Conservation (phyloP, 2,329 filamentous ascomycete species). For the Pseudogymnoascus sp. region DNA sequence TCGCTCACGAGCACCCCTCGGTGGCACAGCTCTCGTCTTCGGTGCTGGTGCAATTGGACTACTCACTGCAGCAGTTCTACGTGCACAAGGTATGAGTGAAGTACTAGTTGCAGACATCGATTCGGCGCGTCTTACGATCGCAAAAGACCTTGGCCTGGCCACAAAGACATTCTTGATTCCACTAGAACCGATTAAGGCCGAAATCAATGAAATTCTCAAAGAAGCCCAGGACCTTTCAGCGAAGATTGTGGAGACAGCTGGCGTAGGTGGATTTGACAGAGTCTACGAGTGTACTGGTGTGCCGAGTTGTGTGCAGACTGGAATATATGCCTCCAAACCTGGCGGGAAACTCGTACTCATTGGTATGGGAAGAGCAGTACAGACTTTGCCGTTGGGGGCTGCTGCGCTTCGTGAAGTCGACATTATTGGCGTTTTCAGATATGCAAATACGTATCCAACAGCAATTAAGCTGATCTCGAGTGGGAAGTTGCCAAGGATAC, state of each 20-base stretch:
- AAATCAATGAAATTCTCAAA: background rate
- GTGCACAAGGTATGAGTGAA: background rate
- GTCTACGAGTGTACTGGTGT: conserved; percentile 55
- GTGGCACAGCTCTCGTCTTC: conserved; percentile 52
- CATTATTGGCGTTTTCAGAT: conserved; percentile 69
- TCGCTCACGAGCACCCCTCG: conserved; percentile 42
- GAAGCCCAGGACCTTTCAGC: background rate
- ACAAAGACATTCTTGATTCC: background rate
- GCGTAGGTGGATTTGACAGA: background rate
- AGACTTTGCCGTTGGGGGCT: conserved; percentile 63
- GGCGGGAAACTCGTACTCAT: conserved; percentile 69
- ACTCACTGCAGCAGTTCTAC: conserved; percentile 48
- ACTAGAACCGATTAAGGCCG: background rate
- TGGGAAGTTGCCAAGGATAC: conserved; percentile 50
- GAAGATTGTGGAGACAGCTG: background rate
- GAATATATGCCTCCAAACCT: conserved; percentile 61
- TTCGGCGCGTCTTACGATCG: background rate
- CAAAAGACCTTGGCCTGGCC: background rate
- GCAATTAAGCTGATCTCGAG: conserved; percentile 53
- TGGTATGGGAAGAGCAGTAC: conserved; percentile 69
- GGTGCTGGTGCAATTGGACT: conserved; percentile 56
- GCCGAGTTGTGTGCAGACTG: conserved; percentile 63
- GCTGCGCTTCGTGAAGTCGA: conserved; percentile 68
- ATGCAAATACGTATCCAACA: conserved; percentile 65
- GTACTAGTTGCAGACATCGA: background rate